A percentile compares a stretch with the other conserved stretches of the same genome.
phyloP scores from a whole-genome alignment of 2,329 filamentous ascomycete species.

The Geosmithia flava region DNA sequence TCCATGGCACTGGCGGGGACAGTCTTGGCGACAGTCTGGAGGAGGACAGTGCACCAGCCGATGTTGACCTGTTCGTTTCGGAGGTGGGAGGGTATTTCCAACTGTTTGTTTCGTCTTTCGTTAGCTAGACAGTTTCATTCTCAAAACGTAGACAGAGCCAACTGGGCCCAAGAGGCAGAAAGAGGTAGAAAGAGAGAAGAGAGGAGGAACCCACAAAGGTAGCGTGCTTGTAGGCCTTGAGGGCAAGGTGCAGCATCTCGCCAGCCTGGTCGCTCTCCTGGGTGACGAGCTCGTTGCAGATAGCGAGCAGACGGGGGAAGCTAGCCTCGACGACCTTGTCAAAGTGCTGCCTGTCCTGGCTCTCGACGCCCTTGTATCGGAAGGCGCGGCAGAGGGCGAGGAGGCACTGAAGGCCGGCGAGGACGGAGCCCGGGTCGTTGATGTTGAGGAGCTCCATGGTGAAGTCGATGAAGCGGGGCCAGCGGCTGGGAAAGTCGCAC shows the following conservation, averaged over 20 bases:
- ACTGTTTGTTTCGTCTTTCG: constrained; percentile 37
- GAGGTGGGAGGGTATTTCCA: constrained; percentile 71
- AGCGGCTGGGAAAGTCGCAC: constrained; percentile 86
- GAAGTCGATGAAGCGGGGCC: constrained; percentile 90
- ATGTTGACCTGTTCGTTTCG: constrained; percentile 75
- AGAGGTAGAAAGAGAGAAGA: neutral
- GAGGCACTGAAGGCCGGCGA: constrained; percentile 87
- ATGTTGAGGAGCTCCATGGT: constrained; percentile 80
- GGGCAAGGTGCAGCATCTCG: constrained; percentile 88
- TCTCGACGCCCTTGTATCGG: constrained; percentile 75
- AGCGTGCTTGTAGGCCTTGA: constrained; percentile 97
- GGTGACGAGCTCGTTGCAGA: constrained; percentile 79
- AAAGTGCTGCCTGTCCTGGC: constrained; percentile 68
- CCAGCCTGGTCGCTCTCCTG: constrained; percentile 90
- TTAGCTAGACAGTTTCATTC: neutral
- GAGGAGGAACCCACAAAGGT: constrained; percentile 56
- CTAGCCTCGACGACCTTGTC: constrained; percentile 87
- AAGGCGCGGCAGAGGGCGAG: constrained; percentile 93
- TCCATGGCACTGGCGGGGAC: constrained; percentile 75
- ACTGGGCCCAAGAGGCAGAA: neutral
- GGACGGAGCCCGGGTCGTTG: constrained; percentile 75
- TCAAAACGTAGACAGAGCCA: neutral
- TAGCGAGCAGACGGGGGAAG: constrained; percentile 76
- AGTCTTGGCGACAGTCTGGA: constrained; percentile 77
- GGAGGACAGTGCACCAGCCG: constrained; percentile 91